Evolutionary conservation across 164 flowering plant genomes (phyloP).

Genomic region (Akebia trifoliata): DNA sequence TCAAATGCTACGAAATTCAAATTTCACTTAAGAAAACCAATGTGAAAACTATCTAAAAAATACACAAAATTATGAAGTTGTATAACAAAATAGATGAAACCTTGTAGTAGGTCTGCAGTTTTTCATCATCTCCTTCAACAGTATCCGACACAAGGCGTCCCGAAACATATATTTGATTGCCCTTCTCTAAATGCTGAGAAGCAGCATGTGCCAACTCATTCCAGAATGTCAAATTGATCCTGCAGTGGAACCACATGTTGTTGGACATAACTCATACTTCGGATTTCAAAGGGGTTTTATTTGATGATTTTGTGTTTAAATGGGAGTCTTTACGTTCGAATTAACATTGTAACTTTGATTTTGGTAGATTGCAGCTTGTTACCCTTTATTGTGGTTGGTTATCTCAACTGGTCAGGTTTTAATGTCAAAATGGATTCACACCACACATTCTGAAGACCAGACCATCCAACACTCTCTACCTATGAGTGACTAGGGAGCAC

Average conservation of each 20-base stretch:
- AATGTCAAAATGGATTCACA: no score
- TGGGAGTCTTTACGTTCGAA: no score
- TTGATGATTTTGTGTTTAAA: no score
- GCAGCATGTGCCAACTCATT: slow-evolving; percentile 83
- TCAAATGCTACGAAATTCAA: slow-evolving; percentile 9
- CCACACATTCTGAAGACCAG: no score
- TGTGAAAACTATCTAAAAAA: no score
- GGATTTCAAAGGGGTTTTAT: no score
- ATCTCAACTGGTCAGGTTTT: no score
- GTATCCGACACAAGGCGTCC: slow-evolving; percentile 75
- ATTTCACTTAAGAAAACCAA: slow-evolving; percentile 2
- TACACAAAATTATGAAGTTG: neutral
- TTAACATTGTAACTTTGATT: no score
- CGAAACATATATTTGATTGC: slow-evolving; percentile 64
- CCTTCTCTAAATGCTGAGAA: slow-evolving; percentile 76
- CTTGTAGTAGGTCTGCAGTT: slow-evolving; percentile 78
- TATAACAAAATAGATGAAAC: slow-evolving; percentile 23
- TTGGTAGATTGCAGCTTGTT: no score
- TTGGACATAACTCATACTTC: neutral
- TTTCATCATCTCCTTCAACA: slow-evolving; percentile 65
- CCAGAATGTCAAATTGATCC: slow-evolving; percentile 92
- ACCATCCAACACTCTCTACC: no score
- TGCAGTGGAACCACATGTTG: slow-evolving; percentile 15
- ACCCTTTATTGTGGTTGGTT: no score
- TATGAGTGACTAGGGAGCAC: no score